Base-by-base conservation (phyloP, 2,329 filamentous ascomycete genomes). In the Tolypocladium guangdongense region DNA sequence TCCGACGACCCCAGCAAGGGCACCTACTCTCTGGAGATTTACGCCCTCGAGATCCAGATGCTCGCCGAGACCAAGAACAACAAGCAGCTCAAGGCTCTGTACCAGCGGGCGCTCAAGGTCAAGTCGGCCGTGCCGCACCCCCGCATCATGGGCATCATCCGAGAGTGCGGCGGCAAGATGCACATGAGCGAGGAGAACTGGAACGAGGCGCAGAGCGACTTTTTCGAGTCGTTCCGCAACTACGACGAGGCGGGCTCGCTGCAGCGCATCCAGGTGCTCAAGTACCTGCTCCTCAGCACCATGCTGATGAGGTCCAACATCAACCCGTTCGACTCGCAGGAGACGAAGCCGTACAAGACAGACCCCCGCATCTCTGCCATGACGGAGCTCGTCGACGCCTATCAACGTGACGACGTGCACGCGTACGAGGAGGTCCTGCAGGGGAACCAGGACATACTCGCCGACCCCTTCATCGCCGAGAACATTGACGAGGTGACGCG, bases 101-200 rank as follows among this genome's bases (percentile, higher is more conserved):
- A 97, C 70, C 87, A 96, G 68, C 86, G 88, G 56, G 93, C 93
- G 6, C 80, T 99, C 50, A 87, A 87, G 59, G 92, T 99, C 52
- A 86, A 90, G 57, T 97, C 93, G n/a, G 93, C 93, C 0, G 93
- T 99, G 14, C 92, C 93, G 39, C 93, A 99, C 72, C 93, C 93
- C 55, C 95, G 96, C 73, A 96, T 99, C 68, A 96, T 97, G 90
- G 93, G 93, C 51, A 92, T 99, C 68, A 99, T 99, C 66, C 87
- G 92, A 52, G 93, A 99, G 74, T 99, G 93, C 68, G 93, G 93
- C 64, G 93, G 93, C 62, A 99, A 99, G 77, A 99, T 99, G 93
- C 91, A 97, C 74, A 97, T 99, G 93, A 93, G 88, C 69, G 93
- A 99, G 77, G 93, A 97, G 74, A 97, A 97, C 68, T 99, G 93